Conservation (phyloP, 768 basidiomycete genomes). For the Rhizopogon sp. region DNA sequence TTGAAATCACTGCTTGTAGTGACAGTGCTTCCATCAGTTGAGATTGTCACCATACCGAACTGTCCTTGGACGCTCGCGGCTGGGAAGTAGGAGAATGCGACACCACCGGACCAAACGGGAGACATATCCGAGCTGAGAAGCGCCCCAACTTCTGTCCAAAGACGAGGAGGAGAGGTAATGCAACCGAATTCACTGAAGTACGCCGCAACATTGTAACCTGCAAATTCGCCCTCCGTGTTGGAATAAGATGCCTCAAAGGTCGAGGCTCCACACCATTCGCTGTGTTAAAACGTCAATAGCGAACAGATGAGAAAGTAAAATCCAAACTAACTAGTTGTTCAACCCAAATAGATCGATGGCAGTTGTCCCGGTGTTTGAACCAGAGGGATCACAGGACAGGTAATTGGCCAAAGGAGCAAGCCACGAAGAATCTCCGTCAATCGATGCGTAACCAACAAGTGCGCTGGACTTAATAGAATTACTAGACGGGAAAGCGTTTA, state of each 20-base stretch:
- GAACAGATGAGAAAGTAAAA: not conserved
- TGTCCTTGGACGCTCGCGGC: slow-evolving; percentile 65
- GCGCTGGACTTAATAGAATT: slow-evolving; percentile 57
- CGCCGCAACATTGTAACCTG: slow-evolving; percentile 68
- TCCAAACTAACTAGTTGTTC: slow-evolving; percentile 69
- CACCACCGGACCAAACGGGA: slow-evolving; percentile 80
- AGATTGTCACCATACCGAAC: slow-evolving; percentile 84
- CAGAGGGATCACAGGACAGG: slow-evolving; percentile 67
- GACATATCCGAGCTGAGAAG: slow-evolving; percentile 73
- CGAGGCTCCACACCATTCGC: slow-evolving; percentile 79
- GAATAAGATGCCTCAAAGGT: slow-evolving; percentile 55
- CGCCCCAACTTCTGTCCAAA: slow-evolving; percentile 76
- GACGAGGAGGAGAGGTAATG: slow-evolving; percentile 52
- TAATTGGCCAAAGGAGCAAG: slow-evolving; percentile 68
- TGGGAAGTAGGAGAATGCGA: slow-evolving; percentile 90
- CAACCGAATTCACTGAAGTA: slow-evolving; percentile 92
- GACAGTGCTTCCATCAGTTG: slow-evolving; percentile 58
- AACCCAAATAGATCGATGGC: slow-evolving; percentile 84
- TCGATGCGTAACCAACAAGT: slow-evolving; percentile 83
- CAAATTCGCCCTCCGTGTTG: slow-evolving; percentile 46
- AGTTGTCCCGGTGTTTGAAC: slow-evolving; percentile 46
- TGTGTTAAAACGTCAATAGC: slow-evolving; percentile 26
- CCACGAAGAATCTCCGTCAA: slow-evolving; percentile 65
- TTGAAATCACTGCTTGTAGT: slow-evolving; percentile 65
- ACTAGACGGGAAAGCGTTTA: slow-evolving; percentile 26